These are phyloP conservation scores for Komagataella pseudopastoris DNA, from an alignment of 805 yeast genomes.

Conservation along the genomic window DNA sequence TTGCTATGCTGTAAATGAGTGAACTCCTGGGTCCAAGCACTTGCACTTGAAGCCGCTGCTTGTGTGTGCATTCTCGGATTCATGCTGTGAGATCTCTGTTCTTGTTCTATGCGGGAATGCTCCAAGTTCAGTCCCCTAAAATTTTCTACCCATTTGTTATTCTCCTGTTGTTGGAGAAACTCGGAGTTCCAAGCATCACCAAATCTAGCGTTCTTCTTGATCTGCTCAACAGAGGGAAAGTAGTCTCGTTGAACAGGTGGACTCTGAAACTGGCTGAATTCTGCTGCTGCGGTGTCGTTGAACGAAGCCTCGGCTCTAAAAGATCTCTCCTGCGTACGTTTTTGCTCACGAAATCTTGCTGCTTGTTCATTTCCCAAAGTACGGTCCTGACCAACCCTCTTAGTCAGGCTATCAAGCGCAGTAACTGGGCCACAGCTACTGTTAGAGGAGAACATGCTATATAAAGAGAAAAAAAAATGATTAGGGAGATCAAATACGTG, in stretches of 20 bases:
- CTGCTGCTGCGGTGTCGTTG: background rate
- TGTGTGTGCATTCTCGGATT: background rate
- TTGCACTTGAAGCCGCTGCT: background rate
- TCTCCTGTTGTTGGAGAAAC: background rate
- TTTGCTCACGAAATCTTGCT: background rate
- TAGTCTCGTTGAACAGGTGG: background rate
- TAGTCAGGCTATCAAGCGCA: constrained; percentile 1
- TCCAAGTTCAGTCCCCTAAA: constrained; percentile 10
- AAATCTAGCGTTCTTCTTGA: background rate
- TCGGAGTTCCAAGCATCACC: background rate
- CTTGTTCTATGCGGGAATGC: background rate
- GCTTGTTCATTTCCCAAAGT: background rate
- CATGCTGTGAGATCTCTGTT: constrained; percentile 1
- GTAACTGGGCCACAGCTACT: constrained; percentile 1
- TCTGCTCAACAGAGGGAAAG: background rate
- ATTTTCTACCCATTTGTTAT: constrained; percentile 9
- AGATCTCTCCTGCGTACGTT: background rate
- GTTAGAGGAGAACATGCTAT: background rate
- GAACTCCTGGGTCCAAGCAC: background rate
- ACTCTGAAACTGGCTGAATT: background rate
- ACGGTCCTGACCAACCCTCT: background rate
- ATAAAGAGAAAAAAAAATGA: background rate
- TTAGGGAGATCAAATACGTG: background rate
- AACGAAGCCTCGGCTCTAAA: background rate
- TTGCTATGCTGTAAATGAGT: background rate